A percentile compares a stretch with the other conserved stretches of the same genome.
Conservation (phyloP, 306 rosid species). For the Argentina anserina region DNA sequence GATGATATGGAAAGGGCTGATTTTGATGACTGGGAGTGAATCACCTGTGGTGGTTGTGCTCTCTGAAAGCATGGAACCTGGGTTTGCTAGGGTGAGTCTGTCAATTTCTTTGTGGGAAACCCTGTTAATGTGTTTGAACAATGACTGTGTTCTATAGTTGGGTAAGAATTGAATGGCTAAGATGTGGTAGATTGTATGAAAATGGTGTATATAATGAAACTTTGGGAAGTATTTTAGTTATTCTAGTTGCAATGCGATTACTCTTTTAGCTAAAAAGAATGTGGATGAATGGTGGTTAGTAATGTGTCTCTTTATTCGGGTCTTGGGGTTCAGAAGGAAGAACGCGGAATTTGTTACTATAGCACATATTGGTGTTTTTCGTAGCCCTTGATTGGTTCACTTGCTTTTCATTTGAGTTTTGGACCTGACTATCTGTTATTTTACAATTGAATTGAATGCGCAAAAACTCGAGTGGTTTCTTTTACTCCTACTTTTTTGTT, state of each 20-base stretch:
- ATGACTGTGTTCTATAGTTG: not conserved
- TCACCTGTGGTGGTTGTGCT: conserved; percentile 81
- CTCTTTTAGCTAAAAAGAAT: not conserved
- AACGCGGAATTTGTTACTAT: no score
- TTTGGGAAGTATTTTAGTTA: not conserved
- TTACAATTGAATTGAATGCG: not conserved
- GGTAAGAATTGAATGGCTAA: not conserved
- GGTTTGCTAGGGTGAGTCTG: conserved; percentile 61
- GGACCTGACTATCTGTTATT: not conserved
- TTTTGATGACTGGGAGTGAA: conserved; percentile 65
- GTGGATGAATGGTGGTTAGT: no score
- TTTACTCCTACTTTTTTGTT: not conserved
- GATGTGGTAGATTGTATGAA: not conserved
- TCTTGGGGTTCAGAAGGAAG: not conserved
- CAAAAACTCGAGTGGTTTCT: not conserved
- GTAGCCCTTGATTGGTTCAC: no score
- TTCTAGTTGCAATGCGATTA: not conserved
- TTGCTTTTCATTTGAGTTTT: not conserved
- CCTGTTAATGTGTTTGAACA: not conserved
- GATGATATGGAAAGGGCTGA: conserved; percentile 71
- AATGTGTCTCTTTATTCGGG: not conserved
- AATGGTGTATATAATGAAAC: not conserved
- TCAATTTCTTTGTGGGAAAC: not conserved
- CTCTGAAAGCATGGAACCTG: conserved; percentile 91
- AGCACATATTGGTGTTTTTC: no score